phyloP scores from a whole-genome alignment of 768 basidiomycete genomes.

The Boletus eberwhitei region DNA sequence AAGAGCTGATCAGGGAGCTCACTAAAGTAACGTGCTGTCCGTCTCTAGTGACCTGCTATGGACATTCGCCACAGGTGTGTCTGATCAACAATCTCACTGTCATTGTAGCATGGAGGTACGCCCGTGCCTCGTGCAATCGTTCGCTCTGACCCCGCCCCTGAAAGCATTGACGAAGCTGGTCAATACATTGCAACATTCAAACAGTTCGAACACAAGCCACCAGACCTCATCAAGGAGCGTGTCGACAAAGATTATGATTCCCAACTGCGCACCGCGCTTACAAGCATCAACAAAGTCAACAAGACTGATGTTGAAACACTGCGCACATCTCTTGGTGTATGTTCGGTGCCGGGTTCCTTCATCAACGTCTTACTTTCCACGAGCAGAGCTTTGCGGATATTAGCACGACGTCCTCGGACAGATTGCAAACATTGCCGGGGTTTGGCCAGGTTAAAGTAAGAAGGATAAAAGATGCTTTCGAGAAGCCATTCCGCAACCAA shows the following conservation, averaged over 20 bases:
- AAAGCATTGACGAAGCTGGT: constrained; percentile 86
- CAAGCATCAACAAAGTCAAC: constrained; percentile 89
- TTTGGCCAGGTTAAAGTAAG: constrained; percentile 93
- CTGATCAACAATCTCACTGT: constrained; percentile 92
- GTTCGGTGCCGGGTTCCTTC: constrained; percentile 25
- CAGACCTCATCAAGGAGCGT: constrained; percentile 92
- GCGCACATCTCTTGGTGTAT: constrained; percentile 85
- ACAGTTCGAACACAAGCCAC: constrained; percentile 89
- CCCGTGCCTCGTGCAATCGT: constrained; percentile 19
- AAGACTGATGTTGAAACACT: constrained; percentile 97
- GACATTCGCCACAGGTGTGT: constrained; percentile 51
- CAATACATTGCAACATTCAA: constrained; percentile 90
- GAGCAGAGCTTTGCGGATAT: constrained; percentile 83
- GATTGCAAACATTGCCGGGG: constrained; percentile 82
- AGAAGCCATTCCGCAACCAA: constrained; percentile 77
- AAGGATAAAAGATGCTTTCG: constrained; percentile 87
- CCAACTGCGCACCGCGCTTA: constrained; percentile 77
- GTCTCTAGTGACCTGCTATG: constrained; percentile 1
- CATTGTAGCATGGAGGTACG: constrained; percentile 86
- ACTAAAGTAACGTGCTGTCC: constrained; percentile 58
- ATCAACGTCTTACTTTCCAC: constrained; percentile 1
- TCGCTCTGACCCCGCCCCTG: not conserved
- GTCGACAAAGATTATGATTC: constrained; percentile 86
- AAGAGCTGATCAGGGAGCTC: constrained; percentile 86
- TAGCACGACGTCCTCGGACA: constrained; percentile 65